A percentile compares a stretch with the other conserved stretches of the same genome.
These are phyloP conservation scores for Aquilaria yunnanensis DNA, from an alignment of 345 rosid species.

Conservation along the genomic window DNA sequence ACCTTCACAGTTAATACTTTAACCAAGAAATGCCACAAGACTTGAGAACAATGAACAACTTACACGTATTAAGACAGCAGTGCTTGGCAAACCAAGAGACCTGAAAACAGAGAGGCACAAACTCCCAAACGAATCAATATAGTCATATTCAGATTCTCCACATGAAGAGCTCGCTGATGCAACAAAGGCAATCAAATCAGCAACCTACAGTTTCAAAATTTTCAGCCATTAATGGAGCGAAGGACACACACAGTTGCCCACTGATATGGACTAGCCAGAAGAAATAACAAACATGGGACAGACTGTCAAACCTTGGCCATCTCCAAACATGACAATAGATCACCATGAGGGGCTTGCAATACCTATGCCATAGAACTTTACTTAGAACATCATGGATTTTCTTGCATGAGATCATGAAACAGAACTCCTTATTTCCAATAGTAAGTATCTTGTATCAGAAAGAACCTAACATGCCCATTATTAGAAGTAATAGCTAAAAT, in stretches of 20 bases:
- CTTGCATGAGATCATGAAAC: background rate
- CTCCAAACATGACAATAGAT: conserved; percentile 77
- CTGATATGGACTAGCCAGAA: background rate
- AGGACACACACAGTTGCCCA: background rate
- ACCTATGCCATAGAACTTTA: conserved; percentile 31
- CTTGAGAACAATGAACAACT: conserved; percentile 20
- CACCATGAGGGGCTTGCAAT: conserved; percentile 81
- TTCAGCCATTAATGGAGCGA: background rate
- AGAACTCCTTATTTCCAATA: background rate
- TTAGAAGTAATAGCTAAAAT: background rate
- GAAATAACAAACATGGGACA: conserved; percentile 3
- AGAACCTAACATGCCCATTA: background rate
- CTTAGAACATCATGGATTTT: conserved; percentile 4
- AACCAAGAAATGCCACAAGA: conserved; percentile 2
- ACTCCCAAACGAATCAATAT: conserved; percentile 75
- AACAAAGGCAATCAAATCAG: conserved; percentile 95
- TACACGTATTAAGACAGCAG: conserved; percentile 83
- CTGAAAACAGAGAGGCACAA: conserved; percentile 85
- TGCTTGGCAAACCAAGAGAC: conserved; percentile 82
- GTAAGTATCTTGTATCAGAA: background rate
- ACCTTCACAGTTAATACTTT: conserved; percentile 8
- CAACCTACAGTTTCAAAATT: conserved; percentile 47
- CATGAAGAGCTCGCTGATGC: conserved; percentile 55
- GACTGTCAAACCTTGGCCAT: conserved; percentile 69
- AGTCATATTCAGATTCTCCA: conserved; percentile 44